A percentile compares a stretch with the other conserved stretches of the same genome.
Conservation (phyloP, 1,139 yeast genomes). For the Kodamaea anthophila region DNA sequence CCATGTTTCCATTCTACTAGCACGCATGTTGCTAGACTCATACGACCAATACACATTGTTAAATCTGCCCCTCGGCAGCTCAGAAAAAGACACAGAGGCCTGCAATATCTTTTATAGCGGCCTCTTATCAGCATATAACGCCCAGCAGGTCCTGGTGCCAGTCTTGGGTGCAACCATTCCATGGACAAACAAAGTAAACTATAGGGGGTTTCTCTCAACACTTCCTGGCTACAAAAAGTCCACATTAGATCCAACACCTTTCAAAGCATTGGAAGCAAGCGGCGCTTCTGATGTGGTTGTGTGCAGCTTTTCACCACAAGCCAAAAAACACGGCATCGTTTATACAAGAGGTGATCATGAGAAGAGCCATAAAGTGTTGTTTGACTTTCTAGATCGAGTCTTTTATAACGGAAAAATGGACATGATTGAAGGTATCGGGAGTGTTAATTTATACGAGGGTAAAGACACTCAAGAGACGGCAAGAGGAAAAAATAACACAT, state of each 20-base stretch:
- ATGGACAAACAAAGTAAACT: slow-evolving; percentile 36
- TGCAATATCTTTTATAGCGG: slow-evolving; percentile 31
- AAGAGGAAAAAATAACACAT: too few species aligned
- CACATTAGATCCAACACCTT: too few species aligned
- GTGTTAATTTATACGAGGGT: too few species aligned
- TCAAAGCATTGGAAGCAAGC: too few species aligned
- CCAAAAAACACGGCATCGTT: slow-evolving; percentile 31
- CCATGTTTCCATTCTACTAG: neutral
- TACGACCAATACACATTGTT: slow-evolving; percentile 1
- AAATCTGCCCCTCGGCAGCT: neutral
- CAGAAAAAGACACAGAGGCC: too few species aligned
- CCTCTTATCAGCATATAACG: slow-evolving; percentile 24
- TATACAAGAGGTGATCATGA: too few species aligned
- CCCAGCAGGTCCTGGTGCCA: slow-evolving; percentile 18
- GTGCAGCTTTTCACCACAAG: slow-evolving; percentile 6
- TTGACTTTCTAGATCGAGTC: too few species aligned
- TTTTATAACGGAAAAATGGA: too few species aligned
- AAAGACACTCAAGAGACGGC: too few species aligned
- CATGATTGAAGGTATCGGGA: too few species aligned
- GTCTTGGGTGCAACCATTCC: slow-evolving; percentile 15
- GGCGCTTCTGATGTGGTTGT: slow-evolving; percentile 7
- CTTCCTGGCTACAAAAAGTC: slow-evolving; percentile 27
- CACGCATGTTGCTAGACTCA: neutral
- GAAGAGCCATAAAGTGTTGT: too few species aligned
- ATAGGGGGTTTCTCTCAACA: slow-evolving; percentile 33